phyloP scores from a whole-genome alignment of 1,139 yeast genomes.

The Geotrichum histeridarum region DNA sequence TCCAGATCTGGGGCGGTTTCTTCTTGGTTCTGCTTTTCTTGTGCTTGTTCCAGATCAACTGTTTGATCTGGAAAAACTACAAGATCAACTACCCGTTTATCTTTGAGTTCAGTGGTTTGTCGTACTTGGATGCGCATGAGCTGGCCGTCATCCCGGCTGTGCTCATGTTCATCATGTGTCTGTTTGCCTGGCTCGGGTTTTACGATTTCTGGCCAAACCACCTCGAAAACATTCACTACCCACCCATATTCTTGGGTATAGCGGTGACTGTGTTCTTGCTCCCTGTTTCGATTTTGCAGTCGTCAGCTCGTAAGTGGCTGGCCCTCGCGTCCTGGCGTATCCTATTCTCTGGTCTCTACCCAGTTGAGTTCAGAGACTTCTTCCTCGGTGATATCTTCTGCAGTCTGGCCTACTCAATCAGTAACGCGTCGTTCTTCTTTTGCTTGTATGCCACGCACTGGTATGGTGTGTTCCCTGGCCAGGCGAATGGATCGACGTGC shows the following conservation, averaged over 20 bases:
- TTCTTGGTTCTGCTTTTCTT: conserved; percentile 57
- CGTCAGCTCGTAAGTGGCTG: conserved; percentile 66
- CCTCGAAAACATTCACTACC: conserved; percentile 70
- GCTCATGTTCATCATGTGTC: conserved; percentile 50
- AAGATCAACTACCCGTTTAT: conserved; percentile 87
- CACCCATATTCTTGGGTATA: conserved; percentile 68
- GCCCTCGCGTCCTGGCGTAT: conserved; percentile 68
- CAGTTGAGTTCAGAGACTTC: conserved; percentile 92
- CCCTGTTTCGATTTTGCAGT: conserved; percentile 55
- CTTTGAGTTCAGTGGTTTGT: conserved; percentile 75
- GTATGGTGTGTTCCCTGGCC: conserved; percentile 41
- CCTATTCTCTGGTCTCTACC: conserved; percentile 75
- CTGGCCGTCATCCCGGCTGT: conserved; percentile 59
- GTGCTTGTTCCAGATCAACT: conserved; percentile 60
- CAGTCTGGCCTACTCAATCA: conserved; percentile 80
- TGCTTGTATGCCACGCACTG: conserved; percentile 74
- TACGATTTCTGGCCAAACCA: conserved; percentile 57
- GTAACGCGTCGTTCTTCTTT: conserved; percentile 78
- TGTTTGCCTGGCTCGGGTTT: conserved; percentile 74
- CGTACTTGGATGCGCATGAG: conserved; percentile 64
- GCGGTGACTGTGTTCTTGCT: conserved; percentile 47
- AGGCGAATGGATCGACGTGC: conserved; percentile 50
- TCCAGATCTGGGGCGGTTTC: conserved; percentile 94
- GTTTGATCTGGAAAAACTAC: conserved; percentile 64
- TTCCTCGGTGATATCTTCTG: conserved; percentile 87